Evolutionary conservation across 768 basidiomycete genomes (phyloP).

Genomic region (Boletus vermiculosoides): DNA sequence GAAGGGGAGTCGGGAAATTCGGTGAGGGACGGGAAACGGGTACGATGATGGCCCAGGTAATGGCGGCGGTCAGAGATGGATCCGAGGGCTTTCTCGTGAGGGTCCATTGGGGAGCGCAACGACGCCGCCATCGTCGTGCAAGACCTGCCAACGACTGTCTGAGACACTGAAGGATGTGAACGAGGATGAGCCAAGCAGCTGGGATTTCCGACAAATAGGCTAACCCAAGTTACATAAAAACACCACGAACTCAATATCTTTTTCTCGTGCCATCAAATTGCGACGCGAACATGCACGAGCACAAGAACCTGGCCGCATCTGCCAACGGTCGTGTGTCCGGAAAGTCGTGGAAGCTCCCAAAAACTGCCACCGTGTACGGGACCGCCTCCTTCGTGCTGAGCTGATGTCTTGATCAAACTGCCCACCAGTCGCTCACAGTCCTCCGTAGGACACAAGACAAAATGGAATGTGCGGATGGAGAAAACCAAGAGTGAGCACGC

Average conservation of each 20-base stretch:
- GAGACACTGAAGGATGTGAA: background rate
- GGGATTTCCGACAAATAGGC: conserved; percentile 3
- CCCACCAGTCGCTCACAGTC: conserved; percentile 63
- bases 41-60: conserved; percentile 29
- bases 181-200: background rate
- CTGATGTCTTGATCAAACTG: conserved; percentile 3
- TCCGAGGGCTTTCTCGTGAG: conserved; percentile 31
- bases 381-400: background rate
- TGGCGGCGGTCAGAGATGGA: conserved; percentile 50
- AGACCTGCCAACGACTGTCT: conserved; percentile 7
- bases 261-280: conserved; percentile 20
- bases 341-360: conserved; percentile 62
- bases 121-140: conserved; percentile 42
- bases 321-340: conserved; percentile 66
- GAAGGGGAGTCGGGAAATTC: conserved; percentile 68
- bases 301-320: conserved; percentile 49
- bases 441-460: conserved; percentile 62
- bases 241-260: background rate
- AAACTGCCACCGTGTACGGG: conserved; percentile 51
- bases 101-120: conserved; percentile 36
- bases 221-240: conserved; percentile 27
- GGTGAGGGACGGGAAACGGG: conserved; percentile 53
- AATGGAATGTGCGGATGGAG: conserved; percentile 70
- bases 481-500: conserved; percentile 64
- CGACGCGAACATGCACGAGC: background rate